phyloP scores from a whole-genome alignment of 148 eudicot species.

The Persicaria tinctoria region DNA sequence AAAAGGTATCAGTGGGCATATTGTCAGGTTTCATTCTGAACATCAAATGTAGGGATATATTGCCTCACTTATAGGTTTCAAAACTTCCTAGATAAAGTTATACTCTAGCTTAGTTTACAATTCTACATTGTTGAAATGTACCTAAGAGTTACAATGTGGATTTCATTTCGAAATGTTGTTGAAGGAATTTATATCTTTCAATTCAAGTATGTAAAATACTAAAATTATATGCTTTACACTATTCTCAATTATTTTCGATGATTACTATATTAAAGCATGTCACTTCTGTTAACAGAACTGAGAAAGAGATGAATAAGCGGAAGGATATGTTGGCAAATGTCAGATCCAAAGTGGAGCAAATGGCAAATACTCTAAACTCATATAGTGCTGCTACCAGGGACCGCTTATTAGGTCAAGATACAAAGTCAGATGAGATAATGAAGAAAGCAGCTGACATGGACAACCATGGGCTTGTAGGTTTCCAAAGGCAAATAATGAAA shows the following conservation, averaged over 20 bases:
- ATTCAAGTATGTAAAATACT: not conserved
- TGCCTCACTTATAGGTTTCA: too few species aligned
- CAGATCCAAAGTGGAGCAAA: constrained; percentile 32
- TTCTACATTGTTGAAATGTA: not conserved
- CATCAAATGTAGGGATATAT: too few species aligned
- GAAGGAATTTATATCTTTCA: not conserved
- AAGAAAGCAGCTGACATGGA: constrained; percentile 40
- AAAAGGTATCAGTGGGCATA: not conserved
- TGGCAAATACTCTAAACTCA: constrained; percentile 31
- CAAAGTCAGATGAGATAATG: constrained; percentile 32
- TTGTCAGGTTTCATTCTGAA: not conserved
- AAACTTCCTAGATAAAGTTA: too few species aligned
- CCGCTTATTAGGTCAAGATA: constrained; percentile 35
- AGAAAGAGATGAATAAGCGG: constrained; percentile 37
- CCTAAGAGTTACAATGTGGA: not conserved
- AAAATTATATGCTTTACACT: not conserved
- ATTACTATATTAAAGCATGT: not conserved
- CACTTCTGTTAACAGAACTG: constrained; percentile 22
- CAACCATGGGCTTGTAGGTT: constrained; percentile 33
- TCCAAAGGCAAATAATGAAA: constrained; percentile 42
- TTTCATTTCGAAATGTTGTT: not conserved
- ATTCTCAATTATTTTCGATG: not conserved
- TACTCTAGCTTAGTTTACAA: not conserved
- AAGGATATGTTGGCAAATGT: constrained; percentile 34
- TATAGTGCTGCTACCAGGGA: constrained; percentile 32